Evolutionary conservation across 805 yeast species (phyloP).

Genomic region (Pichia paraexigua): DNA sequence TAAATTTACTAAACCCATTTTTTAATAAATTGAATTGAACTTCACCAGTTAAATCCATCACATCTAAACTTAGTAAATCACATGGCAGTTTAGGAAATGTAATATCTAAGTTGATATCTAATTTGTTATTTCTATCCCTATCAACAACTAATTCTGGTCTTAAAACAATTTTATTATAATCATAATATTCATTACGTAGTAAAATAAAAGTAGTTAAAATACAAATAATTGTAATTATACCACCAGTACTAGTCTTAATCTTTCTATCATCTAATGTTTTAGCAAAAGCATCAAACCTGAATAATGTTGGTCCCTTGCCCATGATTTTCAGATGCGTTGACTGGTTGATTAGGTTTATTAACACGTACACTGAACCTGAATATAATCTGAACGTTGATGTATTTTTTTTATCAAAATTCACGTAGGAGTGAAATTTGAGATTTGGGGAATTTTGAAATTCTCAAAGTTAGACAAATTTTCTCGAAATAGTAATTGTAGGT

Average conservation of each 20-base stretch:
- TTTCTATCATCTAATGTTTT: conserved; percentile 93
- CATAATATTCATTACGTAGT: conserved; percentile 65
- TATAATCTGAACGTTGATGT: no score
- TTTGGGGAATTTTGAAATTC: no score
- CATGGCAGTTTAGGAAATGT: conserved; percentile 85
- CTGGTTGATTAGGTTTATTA: background rate
- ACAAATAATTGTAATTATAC: conserved; percentile 73
- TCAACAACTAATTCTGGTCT: conserved; percentile 87
- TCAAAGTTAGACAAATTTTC: background rate
- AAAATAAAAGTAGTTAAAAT: conserved; percentile 51
- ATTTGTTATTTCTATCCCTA: conserved; percentile 62
- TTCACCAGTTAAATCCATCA: conserved; percentile 86
- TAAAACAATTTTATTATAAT: conserved; percentile 58
- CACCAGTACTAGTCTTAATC: conserved; percentile 84
- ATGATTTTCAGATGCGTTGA: conserved; percentile 8
- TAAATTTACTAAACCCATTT: conserved; percentile 63
- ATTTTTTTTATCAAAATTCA: background rate
- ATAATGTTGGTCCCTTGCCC: conserved; percentile 30
- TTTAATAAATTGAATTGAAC: conserved; percentile 62
- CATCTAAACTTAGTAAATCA: conserved; percentile 69
- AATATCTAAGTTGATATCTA: conserved; percentile 75
- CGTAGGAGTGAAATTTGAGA: background rate
- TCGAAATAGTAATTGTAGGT: background rate
- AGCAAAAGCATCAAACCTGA: conserved; percentile 81
- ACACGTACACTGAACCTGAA: background rate